Percentiles rank a stretch among this genome's conserved stretches.
phyloP scores from a whole-genome alignment of 2,329 filamentous ascomycete species.

The Botrytis tulipae region DNA sequence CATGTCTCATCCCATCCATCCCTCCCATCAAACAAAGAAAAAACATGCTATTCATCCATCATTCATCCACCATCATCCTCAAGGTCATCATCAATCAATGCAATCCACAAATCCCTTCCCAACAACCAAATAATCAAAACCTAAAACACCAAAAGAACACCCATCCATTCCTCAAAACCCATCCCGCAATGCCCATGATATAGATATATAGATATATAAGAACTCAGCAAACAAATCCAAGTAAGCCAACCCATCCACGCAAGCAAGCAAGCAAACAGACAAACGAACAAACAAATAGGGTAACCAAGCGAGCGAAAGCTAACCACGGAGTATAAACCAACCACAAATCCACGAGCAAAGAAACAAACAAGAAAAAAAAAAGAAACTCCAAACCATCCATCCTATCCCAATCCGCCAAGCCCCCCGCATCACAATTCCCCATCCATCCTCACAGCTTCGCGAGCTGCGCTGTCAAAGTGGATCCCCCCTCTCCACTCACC shows the following conservation, averaged over 20 bases:
- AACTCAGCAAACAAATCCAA: neutral
- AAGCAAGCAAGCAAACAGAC: neutral
- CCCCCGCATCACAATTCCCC: neutral
- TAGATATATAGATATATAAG: neutral
- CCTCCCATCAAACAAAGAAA: neutral
- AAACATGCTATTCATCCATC: neutral
- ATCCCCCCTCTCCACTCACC: neutral
- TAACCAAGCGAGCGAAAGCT: neutral
- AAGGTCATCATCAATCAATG: neutral
- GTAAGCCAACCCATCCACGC: neutral
- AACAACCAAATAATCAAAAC: neutral
- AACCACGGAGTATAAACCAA: neutral
- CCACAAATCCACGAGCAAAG: neutral
- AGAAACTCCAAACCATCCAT: neutral
- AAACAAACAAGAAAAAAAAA: neutral
- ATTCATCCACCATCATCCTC: neutral
- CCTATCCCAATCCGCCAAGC: neutral
- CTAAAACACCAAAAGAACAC: neutral
- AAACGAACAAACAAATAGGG: neutral
- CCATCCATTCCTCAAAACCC: neutral
- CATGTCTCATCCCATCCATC: neutral
- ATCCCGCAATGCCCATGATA: neutral
- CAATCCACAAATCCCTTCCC: neutral
- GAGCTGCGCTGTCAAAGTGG: constrained; percentile 3
- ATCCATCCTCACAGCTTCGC: neutral